Evolutionary conservation across 2,329 filamentous ascomycete species (phyloP).

Genomic region (Cadophora luteo-olivacea): DNA sequence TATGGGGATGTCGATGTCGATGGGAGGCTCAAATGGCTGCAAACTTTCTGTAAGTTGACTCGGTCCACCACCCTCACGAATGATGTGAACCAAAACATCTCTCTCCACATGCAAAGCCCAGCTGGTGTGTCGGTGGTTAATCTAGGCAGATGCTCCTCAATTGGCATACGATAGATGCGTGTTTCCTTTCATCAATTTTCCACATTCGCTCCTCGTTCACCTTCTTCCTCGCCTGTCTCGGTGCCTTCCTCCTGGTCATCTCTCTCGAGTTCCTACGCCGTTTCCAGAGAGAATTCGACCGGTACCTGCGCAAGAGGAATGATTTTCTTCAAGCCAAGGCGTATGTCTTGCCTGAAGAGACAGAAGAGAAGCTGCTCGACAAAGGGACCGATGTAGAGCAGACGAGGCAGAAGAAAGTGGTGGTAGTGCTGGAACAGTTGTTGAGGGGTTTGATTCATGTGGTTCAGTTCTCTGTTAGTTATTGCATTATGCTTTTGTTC

Average conservation of each 20-base stretch:
- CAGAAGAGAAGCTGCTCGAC: constrained; percentile 34
- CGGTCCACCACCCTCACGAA: background rate
- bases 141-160: constrained; percentile 38
- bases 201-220: constrained; percentile 33
- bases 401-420: background rate
- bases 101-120: background rate
- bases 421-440: constrained; percentile 30
- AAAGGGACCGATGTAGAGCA: background rate
- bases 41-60: constrained; percentile 34
- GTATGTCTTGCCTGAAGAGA: constrained; percentile 21
- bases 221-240: constrained; percentile 36
- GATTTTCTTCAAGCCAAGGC: constrained; percentile 9
- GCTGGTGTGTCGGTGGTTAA: background rate
- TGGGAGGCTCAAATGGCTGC: constrained; percentile 30
- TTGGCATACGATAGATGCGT: constrained; percentile 37
- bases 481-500: constrained; percentile 32
- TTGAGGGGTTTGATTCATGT: constrained; percentile 32
- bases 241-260: constrained; percentile 35
- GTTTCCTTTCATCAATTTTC: constrained; percentile 34
- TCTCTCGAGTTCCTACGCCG: constrained; percentile 35
- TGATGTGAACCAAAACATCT: background rate
- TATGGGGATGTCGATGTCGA: constrained; percentile 32
- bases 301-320: constrained; percentile 27
- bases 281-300: constrained; percentile 33
- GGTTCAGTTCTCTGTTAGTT: constrained; percentile 33